These are phyloP conservation scores for Aureobasidium vineae DNA, from an alignment of 2,329 filamentous ascomycete species.

Conservation along the genomic window DNA sequence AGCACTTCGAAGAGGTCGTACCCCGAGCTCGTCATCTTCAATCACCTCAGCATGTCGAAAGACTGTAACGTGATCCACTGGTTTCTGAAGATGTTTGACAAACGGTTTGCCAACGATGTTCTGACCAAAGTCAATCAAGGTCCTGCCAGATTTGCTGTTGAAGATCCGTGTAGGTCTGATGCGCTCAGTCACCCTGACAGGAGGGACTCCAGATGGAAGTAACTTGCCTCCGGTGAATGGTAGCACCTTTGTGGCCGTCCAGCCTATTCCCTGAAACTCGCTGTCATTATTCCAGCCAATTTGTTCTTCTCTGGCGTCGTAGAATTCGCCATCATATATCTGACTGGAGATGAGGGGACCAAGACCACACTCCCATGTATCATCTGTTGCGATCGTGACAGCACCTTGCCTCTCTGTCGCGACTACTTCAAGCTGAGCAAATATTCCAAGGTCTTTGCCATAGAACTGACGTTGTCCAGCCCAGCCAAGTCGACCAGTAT, in stretches of 20 bases:
- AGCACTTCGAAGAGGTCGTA: conserved; percentile 47
- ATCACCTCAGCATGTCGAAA: conserved; percentile 58
- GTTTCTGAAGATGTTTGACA: conserved; percentile 41
- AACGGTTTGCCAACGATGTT: conserved; percentile 56
- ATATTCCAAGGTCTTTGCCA: conserved; percentile 43
- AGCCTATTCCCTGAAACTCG: conserved; percentile 35
- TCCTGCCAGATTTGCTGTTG: conserved; percentile 46
- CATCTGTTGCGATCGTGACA: conserved; percentile 40
- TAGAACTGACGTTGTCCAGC: conserved; percentile 39
- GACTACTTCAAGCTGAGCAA: conserved; percentile 43
- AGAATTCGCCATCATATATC: conserved; percentile 56
- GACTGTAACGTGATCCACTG: conserved; percentile 45
- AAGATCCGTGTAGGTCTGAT: conserved; percentile 36
- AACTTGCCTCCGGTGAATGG: conserved; percentile 40
- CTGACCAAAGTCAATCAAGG: conserved; percentile 57
- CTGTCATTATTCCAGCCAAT: conserved; percentile 15
- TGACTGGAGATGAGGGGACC: conserved; percentile 43
- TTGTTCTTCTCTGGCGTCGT: conserved; percentile 44
- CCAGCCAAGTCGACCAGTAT: conserved; percentile 43
- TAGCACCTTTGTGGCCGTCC: conserved; percentile 38
- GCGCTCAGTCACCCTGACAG: conserved; percentile 43
- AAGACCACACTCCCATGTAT: conserved; percentile 41
- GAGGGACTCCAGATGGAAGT: conserved; percentile 46
- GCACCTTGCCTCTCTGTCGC: conserved; percentile 37
- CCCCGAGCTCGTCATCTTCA: conserved; percentile 47